Conservation (phyloP, 805 yeast species). For the Candida rishiriensis region DNA sequence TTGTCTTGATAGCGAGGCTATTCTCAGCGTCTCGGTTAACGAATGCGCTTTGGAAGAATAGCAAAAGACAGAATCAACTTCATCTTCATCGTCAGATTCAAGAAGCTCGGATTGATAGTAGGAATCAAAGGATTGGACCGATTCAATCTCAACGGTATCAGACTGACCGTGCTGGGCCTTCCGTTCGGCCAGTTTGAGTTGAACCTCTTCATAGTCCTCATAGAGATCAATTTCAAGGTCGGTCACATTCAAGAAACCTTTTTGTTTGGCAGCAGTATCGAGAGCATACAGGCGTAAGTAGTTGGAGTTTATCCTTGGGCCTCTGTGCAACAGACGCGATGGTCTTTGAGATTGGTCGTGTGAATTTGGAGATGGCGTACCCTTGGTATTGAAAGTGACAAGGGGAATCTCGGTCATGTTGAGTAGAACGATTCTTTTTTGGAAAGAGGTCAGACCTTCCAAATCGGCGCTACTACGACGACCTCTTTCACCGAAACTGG, state of each 20-base stretch:
- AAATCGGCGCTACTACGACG: not conserved
- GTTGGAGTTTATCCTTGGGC: conserved; percentile 43
- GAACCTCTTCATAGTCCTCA: conserved; percentile 14
- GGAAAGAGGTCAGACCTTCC: not conserved
- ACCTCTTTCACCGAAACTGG: not conserved
- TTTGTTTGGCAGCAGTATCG: conserved; percentile 36
- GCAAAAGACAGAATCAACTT: not conserved
- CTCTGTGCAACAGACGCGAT: conserved; percentile 28
- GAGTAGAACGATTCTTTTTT: conserved; percentile 1
- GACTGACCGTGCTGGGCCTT: not conserved
- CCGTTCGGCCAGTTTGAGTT: not conserved
- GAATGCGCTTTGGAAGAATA: conserved; percentile 1
- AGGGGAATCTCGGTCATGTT: conserved; percentile 8
- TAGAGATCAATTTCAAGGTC: conserved; percentile 33
- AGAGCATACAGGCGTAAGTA: conserved; percentile 47
- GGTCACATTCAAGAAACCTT: conserved; percentile 31
- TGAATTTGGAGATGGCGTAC: conserved; percentile 3
- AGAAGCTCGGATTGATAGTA: conserved; percentile 22
- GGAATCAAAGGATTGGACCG: not conserved
- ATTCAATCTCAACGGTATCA: not conserved
- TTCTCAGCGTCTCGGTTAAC: conserved; percentile 16
- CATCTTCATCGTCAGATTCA: conserved; percentile 8
- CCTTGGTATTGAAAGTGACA: conserved; percentile 2
- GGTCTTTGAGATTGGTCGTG: conserved; percentile 3
- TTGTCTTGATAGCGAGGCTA: conserved; percentile 41